Percentiles rank a stretch among this genome's conserved stretches.
phyloP scores from a whole-genome alignment of 371 early-diverging fungal species.

The Blastocladiella emersonii region DNA sequence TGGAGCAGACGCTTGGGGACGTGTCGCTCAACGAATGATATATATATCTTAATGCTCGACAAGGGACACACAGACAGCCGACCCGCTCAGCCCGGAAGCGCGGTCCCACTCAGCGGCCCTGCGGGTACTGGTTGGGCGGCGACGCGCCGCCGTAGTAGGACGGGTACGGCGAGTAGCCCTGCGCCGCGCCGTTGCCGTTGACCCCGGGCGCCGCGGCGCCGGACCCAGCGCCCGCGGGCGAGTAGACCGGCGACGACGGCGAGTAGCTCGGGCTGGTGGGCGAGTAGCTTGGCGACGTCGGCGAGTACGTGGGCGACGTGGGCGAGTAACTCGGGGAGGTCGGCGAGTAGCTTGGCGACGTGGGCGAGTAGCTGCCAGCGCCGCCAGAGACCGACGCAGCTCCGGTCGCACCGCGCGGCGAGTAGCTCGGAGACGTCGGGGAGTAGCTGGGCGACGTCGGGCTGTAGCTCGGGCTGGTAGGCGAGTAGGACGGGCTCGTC shows the following conservation, averaged over 20 bases:
- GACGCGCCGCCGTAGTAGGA: too few relatives aligned
- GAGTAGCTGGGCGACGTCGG: conserved; percentile 63
- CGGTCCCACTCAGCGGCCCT: too few relatives aligned
- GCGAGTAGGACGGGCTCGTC: conserved; percentile 19
- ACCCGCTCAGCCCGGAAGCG: too few relatives aligned
- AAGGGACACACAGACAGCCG: too few relatives aligned
- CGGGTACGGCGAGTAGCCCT: too few relatives aligned
- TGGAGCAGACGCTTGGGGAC: too few relatives aligned
- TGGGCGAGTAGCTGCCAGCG: conserved; percentile 49
- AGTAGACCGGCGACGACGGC: conserved; percentile 62
- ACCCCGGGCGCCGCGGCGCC: too few relatives aligned
- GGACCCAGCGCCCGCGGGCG: conserved; percentile 44
- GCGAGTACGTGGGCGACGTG: conserved; percentile 23
- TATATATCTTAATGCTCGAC: too few relatives aligned
- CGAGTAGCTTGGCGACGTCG: conserved; percentile 23
- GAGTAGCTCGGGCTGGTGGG: conserved; percentile 33
- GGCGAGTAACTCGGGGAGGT: conserved; percentile 46
- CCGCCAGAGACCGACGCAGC: conserved; percentile 63
- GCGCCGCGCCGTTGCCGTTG: too few relatives aligned
- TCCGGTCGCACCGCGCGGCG: conserved; percentile 46
- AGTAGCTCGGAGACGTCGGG: conserved; percentile 61
- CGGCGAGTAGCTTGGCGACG: conserved; percentile 35
- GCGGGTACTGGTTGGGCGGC: too few relatives aligned
- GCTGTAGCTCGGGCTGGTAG: conserved; percentile 15
- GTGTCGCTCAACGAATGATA: too few relatives aligned